Evolutionary conservation across 139 green algal genomes (phyloP).

Genomic region (Chlorella sp.): DNA sequence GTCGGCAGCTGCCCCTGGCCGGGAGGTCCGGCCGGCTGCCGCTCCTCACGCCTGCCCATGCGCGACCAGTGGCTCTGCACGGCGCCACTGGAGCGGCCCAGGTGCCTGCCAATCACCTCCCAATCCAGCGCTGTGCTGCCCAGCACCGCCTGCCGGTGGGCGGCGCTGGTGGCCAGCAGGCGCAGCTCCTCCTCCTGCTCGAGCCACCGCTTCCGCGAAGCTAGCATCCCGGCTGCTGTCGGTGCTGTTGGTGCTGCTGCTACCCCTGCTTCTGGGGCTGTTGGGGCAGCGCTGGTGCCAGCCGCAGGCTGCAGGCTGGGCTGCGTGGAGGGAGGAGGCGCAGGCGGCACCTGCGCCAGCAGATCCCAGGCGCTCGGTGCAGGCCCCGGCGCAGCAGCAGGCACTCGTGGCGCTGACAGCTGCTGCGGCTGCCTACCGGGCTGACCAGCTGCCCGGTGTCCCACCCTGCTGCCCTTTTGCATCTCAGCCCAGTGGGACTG

Average conservation of each 20-base stretch:
- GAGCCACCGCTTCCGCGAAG: background rate
- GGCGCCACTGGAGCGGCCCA: background rate
- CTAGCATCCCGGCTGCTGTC: background rate
- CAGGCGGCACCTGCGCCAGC: too few relatives aligned
- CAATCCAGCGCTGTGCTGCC: background rate
- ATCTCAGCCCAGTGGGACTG: background rate
- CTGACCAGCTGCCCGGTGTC: background rate
- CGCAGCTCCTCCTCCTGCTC: background rate
- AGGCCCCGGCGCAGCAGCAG: too few relatives aligned
- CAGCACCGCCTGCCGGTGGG: background rate
- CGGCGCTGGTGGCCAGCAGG: background rate
- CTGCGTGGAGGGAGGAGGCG: too few relatives aligned
- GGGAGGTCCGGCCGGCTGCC: background rate
- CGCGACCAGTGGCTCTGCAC: background rate
- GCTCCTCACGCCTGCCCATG: background rate
- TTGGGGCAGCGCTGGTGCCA: background rate
- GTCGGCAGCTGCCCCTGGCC: background rate
- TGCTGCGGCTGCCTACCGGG: background rate
- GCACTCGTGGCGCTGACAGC: background rate
- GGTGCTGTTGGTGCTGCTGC: background rate
- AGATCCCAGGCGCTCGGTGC: too few relatives aligned
- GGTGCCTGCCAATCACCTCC: background rate
- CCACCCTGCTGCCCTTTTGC: background rate
- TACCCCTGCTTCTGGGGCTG: background rate
- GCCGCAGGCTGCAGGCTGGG: too few relatives aligned